Evolutionary conservation across 805 yeast species (phyloP).

Genomic region (Cephaloascus albidus): DNA sequence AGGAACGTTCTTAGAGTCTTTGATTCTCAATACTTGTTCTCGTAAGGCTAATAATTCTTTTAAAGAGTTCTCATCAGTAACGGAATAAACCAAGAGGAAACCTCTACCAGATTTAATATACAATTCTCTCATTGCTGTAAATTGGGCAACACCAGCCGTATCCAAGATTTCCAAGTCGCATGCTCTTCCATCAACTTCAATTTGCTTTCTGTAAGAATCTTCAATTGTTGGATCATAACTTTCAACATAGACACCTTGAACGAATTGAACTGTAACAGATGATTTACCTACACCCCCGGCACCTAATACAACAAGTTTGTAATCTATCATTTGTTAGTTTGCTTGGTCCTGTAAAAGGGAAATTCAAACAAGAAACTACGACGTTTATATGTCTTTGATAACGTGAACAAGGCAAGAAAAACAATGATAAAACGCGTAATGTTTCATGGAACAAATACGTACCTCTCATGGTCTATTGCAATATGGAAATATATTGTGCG

Average conservation of each 20-base stretch:
- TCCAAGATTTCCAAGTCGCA: slow-evolving; percentile 74
- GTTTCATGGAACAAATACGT: no score
- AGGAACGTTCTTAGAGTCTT: slow-evolving; percentile 70
- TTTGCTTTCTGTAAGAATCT: slow-evolving; percentile 85
- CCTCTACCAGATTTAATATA: slow-evolving; percentile 85
- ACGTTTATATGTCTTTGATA: no score
- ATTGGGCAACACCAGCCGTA: slow-evolving; percentile 72
- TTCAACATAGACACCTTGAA: slow-evolving; percentile 83
- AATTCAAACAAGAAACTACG: no score
- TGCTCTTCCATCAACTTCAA: slow-evolving; percentile 80
- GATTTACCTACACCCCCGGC: slow-evolving; percentile 98
- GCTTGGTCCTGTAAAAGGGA: no score
- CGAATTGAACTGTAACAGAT: slow-evolving; percentile 85
- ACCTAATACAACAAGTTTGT: slow-evolving; percentile 85
- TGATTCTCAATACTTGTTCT: slow-evolving; percentile 78
- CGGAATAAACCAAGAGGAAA: slow-evolving; percentile 47
- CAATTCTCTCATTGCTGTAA: slow-evolving; percentile 89
- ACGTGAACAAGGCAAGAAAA: no score
- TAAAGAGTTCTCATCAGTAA: slow-evolving; percentile 55
- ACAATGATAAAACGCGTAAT: no score
- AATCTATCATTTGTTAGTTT: slow-evolving; percentile 41
- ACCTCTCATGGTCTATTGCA: no score
- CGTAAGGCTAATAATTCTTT: slow-evolving; percentile 70
- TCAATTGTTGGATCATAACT: slow-evolving; percentile 96
- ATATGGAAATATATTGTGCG: no score